Conservation (phyloP, 2,329 filamentous ascomycete genomes). For the Zymoseptoria crescenta region DNA sequence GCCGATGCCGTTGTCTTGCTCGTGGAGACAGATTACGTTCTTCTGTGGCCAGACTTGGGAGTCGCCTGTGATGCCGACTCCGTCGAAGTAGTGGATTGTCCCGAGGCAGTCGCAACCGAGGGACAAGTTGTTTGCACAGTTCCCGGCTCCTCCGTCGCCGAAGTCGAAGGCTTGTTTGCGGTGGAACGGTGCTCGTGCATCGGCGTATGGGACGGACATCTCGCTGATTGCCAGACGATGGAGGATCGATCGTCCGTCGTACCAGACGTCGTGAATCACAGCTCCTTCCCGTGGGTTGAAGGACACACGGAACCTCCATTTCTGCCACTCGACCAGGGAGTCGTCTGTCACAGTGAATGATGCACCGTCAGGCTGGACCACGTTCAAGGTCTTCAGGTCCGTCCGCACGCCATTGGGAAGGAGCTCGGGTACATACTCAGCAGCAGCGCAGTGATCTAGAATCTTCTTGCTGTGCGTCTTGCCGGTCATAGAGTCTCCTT, state of each 20-base stretch:
- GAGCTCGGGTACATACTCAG: slow-evolving; percentile 43
- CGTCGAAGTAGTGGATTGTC: slow-evolving; percentile 48
- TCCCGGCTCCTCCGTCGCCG: slow-evolving; percentile 60
- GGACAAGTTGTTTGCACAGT: slow-evolving; percentile 58
- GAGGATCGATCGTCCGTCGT: slow-evolving; percentile 57
- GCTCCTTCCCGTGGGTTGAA: slow-evolving; percentile 65
- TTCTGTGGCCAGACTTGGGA: slow-evolving; percentile 48
- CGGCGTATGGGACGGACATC: slow-evolving; percentile 52
- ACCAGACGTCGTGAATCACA: slow-evolving; percentile 62
- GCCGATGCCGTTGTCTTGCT: slow-evolving; percentile 60
- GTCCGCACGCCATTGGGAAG: slow-evolving; percentile 32
- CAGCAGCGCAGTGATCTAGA: slow-evolving; percentile 43
- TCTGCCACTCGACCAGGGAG: slow-evolving; percentile 41
- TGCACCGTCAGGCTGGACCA: slow-evolving; percentile 61
- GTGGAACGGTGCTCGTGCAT: slow-evolving; percentile 57
- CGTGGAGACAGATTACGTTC: slow-evolving; percentile 62
- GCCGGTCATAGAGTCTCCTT: slow-evolving; percentile 26
- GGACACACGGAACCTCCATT: slow-evolving; percentile 55
- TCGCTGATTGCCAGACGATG: slow-evolving; percentile 61
- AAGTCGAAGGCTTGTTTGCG: slow-evolving; percentile 67
- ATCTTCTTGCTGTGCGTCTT: slow-evolving; percentile 33
- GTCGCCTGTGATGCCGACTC: slow-evolving; percentile 44
- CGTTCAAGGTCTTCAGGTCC: slow-evolving; percentile 58
- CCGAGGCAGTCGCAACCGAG: slow-evolving; percentile 64
- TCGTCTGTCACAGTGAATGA: slow-evolving; percentile 52